Base-by-base conservation (phyloP, 352 stramenopile species). In the Pythium folliculosum region DNA sequence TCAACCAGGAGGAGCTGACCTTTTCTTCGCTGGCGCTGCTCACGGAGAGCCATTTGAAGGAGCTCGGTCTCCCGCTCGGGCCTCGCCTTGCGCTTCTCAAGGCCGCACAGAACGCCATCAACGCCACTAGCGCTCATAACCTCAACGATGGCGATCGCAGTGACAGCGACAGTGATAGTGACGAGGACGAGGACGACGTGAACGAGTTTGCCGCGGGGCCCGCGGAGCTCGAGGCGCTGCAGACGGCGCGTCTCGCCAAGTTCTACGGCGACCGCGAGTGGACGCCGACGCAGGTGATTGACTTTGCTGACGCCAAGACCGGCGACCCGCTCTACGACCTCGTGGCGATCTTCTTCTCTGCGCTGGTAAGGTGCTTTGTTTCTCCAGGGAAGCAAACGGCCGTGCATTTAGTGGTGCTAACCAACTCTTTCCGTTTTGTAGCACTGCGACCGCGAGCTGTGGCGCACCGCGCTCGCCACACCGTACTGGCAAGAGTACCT, bases 301-400 rank as follows among this genome's bases (percentile, higher is more conserved):
- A 97, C 61, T 96, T 96, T 66, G 89, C 88, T 0, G 89, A 97
- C 66, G 75, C 82, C 65, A 95, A 95, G 80, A 90, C 79, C 0
- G 89, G 88, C 25, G 89, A 97, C 67, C 86, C 88, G 54, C 55
- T 97, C 16, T 97, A 92, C 65, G 89, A 97, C 55, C 74, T 97
- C 23, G 78, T 95, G 13, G 83, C 88, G 8, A 67, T 96, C 25
- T 88, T 94, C 62, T 92, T 94, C 64, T 78, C 84, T 21, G 78
- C 82, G 35, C 57, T 96, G 79, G 88, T 96, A 76, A 76, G 62
- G 83, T 69, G 14, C 2, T 13, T 12, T 40, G 37, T 21, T 21
- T 17, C 25, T 45, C 44, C 48, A 12, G 44, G 8, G 35, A 10
- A 40, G 32, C 35, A 40, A 1, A 40, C 10, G 35, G 35, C 35